A percentile compares a stretch with the other conserved stretches of the same genome.
Evolutionary conservation across 1,284 basidiomycete genomes (phyloP).

Genomic region (Trichosporon sp.): DNA sequence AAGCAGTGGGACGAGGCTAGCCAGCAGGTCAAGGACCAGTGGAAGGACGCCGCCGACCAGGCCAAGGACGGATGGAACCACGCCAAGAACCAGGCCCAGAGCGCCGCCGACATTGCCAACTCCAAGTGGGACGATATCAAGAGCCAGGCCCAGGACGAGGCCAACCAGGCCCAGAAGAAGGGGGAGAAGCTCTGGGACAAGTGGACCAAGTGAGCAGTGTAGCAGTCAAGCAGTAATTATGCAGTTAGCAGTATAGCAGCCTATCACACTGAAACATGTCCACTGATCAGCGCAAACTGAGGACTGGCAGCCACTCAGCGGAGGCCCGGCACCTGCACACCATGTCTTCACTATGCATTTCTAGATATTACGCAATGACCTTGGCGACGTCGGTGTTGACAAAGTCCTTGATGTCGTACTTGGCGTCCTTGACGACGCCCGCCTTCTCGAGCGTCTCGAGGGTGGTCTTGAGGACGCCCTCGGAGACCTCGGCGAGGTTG

Average conservation of each 20-base stretch:
- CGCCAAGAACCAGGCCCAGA: background rate
- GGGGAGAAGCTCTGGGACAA: background rate
- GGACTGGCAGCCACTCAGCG: no score
- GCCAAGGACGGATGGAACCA: background rate
- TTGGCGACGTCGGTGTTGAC: conserved; percentile 58
- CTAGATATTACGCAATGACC: conserved; percentile 41
- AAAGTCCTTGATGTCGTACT: conserved; percentile 61
- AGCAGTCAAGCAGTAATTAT: background rate
- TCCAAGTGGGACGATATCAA: background rate
- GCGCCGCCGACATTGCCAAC: background rate
- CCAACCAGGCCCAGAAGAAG: background rate
- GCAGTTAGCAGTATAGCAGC: background rate
- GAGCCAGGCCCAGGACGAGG: background rate
- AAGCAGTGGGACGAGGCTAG: background rate
- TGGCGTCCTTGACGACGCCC: conserved; percentile 63
- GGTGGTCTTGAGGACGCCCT: conserved; percentile 31
- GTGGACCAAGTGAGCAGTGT: background rate
- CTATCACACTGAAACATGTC: background rate
- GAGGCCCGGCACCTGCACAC: no score
- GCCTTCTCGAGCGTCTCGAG: conserved; percentile 61
- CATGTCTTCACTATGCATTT: background rate
- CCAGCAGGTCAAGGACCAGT: background rate
- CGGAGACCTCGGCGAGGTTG: conserved; percentile 59
- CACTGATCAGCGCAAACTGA: background rate
- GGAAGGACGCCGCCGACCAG: background rate